A percentile compares a stretch with the other conserved stretches of the same genome.
phyloP scores from a whole-genome alignment of 768 basidiomycete species.

The Russula emetica region DNA sequence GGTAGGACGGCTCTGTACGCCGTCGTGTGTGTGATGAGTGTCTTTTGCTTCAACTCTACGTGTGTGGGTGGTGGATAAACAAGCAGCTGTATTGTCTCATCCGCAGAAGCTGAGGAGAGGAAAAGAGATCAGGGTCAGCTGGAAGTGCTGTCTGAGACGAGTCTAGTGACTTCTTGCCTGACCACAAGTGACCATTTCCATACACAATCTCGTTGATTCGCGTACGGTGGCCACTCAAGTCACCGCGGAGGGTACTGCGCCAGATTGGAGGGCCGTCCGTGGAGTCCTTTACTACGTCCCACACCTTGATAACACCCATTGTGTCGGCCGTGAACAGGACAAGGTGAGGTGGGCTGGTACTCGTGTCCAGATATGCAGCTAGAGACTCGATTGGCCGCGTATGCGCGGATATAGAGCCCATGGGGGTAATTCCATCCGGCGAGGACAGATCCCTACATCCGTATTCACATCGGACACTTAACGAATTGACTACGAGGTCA shows the following conservation, averaged over 20 bases:
- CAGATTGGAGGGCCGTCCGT: slow-evolving; percentile 46
- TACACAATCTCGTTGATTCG: slow-evolving; percentile 70
- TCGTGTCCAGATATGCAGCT: slow-evolving; percentile 42
- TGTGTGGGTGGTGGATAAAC: slow-evolving; percentile 38
- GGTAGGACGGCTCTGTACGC: slow-evolving; percentile 74
- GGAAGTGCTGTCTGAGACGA: not conserved
- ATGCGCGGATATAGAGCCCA: slow-evolving; percentile 77
- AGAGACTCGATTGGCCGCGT: slow-evolving; percentile 84
- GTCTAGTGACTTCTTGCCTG: slow-evolving; percentile 52
- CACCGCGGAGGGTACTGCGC: slow-evolving; percentile 48
- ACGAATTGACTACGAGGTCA: not conserved
- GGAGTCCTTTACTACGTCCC: slow-evolving; percentile 55
- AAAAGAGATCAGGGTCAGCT: not conserved
- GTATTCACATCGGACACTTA: not conserved
- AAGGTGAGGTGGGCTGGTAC: slow-evolving; percentile 34
- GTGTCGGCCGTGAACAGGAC: slow-evolving; percentile 83
- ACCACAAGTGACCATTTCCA: slow-evolving; percentile 79
- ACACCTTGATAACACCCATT: slow-evolving; percentile 83
- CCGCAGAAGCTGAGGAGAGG: slow-evolving; percentile 66
- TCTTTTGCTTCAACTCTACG: slow-evolving; percentile 38
- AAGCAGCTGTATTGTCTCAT: slow-evolving; percentile 73
- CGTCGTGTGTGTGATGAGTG: slow-evolving; percentile 53
- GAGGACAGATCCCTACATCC: slow-evolving; percentile 60
- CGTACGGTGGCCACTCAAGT: slow-evolving; percentile 73
- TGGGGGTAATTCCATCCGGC: slow-evolving; percentile 43